Base-by-base conservation (phyloP, 2,329 filamentous ascomycete genomes). In the Ophiostoma angusticollis region DNA sequence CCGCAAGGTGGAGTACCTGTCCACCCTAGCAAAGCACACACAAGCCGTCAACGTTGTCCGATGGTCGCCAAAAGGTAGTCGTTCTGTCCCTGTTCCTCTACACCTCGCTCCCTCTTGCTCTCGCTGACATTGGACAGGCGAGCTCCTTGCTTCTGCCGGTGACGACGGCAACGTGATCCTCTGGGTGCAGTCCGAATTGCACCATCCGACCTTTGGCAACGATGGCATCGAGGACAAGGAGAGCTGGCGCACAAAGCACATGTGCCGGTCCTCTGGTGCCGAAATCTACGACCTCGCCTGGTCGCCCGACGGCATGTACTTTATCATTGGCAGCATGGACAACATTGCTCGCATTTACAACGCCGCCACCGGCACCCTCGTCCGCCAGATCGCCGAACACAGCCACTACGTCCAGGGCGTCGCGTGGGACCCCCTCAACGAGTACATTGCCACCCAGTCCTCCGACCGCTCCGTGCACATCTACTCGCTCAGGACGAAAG, bases 261-360 rank as follows among this genome's bases (percentile, higher is more conserved):
- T 96, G 91, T 96, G 87, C 60, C 78, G 91, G 45, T 93, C 87
- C 32, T 84, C 83, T 45, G 89, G 87, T 25, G 85, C 87, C 9
- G 91, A 98, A 59, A 96, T 98, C 49, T 98, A 98, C 62, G 91
- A 98, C 59, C 66, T 98, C 41, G 91, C 91, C 36, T 98, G 91
- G 93, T 96, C 91, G 35, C 93, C 93, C n/a, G 91, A 98, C 59
- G 86, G 84, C 28, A 68, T 79, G 28, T 91, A 93, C 63, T 94
- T 98, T 65, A 95, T 98, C 52, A 95, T 93, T 18, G 91, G 91
- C 28, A 96, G 91, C 63, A 96, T 98, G 87, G 91, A 98, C 64
- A 98, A 98, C 58, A 80, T 96, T 56, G 87, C 91, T 42, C 76
- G 89, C 43, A 96, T 98, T 51, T 96, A 95, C 67, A 95, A 93